Evolutionary conservation across 495 filamentous ascomycete species (phyloP).

Genomic region (Penicillium chermesinum): DNA sequence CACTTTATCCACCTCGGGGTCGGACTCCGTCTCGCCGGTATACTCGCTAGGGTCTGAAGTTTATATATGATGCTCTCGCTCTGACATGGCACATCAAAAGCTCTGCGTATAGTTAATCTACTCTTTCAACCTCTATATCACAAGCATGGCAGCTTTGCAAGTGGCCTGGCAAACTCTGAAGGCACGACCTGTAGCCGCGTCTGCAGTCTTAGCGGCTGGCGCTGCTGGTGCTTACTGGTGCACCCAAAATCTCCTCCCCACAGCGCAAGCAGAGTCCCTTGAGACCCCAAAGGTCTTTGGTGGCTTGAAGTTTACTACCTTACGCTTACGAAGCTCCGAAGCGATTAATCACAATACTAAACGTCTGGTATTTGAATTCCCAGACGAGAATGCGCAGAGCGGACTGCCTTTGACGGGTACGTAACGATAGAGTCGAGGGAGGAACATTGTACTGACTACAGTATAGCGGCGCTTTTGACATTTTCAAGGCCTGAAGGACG

Average conservation of each 20-base stretch:
- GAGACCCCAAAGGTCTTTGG: slow-evolving; percentile 18
- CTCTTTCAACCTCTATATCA: neutral
- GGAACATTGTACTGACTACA: neutral
- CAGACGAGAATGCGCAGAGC: slow-evolving; percentile 41
- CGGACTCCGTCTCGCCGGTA: neutral
- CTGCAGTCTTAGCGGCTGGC: slow-evolving; percentile 9
- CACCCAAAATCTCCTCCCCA: slow-evolving; percentile 10
- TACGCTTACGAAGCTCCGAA: slow-evolving; percentile 44
- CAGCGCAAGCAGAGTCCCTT: slow-evolving; percentile 20
- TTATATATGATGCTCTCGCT: too few species aligned
- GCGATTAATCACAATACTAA: slow-evolving; percentile 63
- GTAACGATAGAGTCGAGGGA: neutral
- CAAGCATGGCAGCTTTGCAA: slow-evolving; percentile 2
- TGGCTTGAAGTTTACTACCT: slow-evolving; percentile 18
- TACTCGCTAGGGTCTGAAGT: neutral
- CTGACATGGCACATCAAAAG: too few species aligned
- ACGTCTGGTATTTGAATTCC: slow-evolving; percentile 56
- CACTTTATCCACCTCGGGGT: neutral
- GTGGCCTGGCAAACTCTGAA: slow-evolving; percentile 2
- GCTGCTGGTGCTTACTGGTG: slow-evolving; percentile 16
- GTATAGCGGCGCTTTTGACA: slow-evolving; percentile 49
- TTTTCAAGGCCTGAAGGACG: slow-evolving; percentile 47
- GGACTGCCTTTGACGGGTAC: slow-evolving; percentile 53
- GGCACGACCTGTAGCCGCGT: neutral
- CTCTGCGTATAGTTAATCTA: too few species aligned